These are phyloP conservation scores for Starmerella lactis-condensi DNA, from an alignment of 805 yeast species.

Conservation along the genomic window DNA sequence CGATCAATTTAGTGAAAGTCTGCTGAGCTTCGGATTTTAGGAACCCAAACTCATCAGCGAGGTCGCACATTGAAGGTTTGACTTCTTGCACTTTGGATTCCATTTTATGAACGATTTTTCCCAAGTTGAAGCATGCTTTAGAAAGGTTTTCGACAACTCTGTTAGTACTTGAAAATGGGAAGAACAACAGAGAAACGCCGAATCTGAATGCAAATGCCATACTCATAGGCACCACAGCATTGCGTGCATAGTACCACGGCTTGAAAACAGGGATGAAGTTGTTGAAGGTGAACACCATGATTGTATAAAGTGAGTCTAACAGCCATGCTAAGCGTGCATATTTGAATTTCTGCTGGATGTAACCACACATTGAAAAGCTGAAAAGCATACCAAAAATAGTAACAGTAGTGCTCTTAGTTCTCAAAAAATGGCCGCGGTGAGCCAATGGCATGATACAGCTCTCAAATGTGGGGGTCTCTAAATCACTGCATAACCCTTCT, in stretches of 20 bases:
- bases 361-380: slow-evolving; percentile 13
- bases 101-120: slow-evolving; percentile 3
- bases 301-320: slow-evolving; percentile 15
- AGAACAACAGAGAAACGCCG: slow-evolving; percentile 14
- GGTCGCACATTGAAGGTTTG: slow-evolving; percentile 10
- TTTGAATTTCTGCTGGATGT: slow-evolving; percentile 9
- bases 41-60: slow-evolving; percentile 6
- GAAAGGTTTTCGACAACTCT: slow-evolving; percentile 13
- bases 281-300: slow-evolving; percentile 13
- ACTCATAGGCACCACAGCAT: slow-evolving; percentile 16
- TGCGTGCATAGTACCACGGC: slow-evolving; percentile 15
- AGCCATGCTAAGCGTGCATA: slow-evolving; percentile 16
- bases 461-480: slow-evolving; percentile 4
- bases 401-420: slow-evolving; percentile 13
- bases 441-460: slow-evolving; percentile 13
- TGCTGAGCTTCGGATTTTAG: slow-evolving; percentile 8
- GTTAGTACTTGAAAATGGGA: slow-evolving; percentile 18
- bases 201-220: slow-evolving; percentile 16
- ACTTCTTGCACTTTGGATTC: background rate
- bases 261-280: slow-evolving; percentile 17
- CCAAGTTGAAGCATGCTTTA: slow-evolving; percentile 6
- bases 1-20: slow-evolving; percentile 8
- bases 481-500: slow-evolving; percentile 14
- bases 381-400: slow-evolving; percentile 16
- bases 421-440: slow-evolving; percentile 16